These are phyloP conservation scores for Colletotrichum tofieldiae DNA, from an alignment of 2,329 filamentous ascomycete species.

Conservation along the genomic window DNA sequence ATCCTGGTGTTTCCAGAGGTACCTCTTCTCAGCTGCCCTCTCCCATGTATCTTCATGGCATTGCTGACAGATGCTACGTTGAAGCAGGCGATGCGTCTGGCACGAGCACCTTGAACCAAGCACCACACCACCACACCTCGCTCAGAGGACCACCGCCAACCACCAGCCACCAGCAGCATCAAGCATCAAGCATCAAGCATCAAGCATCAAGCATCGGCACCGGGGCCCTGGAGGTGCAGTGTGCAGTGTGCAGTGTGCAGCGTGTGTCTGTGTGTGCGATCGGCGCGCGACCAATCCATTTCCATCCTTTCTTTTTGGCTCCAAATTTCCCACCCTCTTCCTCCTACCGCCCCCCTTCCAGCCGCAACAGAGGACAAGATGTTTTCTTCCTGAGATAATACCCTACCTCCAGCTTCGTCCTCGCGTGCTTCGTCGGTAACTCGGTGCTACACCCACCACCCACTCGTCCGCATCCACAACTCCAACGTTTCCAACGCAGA, in stretches of 20 bases:
- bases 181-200: not conserved
- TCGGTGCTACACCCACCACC: slow-evolving; percentile 1
- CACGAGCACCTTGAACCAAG: not conserved
- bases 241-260: not conserved
- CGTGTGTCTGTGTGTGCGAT: slow-evolving; percentile 17
- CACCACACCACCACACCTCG: not conserved
- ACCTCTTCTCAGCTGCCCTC: too few relatives aligned
- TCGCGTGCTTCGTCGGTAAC: not conserved
- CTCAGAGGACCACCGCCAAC: not conserved
- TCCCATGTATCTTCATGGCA: too few relatives aligned
- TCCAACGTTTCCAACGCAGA: not conserved
- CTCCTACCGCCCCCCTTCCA: not conserved
- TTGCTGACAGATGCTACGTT: slow-evolving; percentile 2
- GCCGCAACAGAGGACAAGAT: slow-evolving; percentile 40
- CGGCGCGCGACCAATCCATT: slow-evolving; percentile 42
- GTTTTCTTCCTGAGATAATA: slow-evolving; percentile 37
- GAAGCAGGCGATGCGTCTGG: not conserved
- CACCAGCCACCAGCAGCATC: not conserved
- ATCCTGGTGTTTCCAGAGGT: too few relatives aligned
- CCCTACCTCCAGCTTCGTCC: slow-evolving; percentile 1
- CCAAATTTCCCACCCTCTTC: slow-evolving; percentile 38
- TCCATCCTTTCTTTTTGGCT: slow-evolving; percentile 39
- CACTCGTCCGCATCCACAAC: not conserved
- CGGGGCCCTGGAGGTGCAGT: slow-evolving; percentile 1
- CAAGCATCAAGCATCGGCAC: slow-evolving; percentile 1